phyloP scores from a whole-genome alignment of 345 rosid genomes.

The Melaleuca alternifolia region DNA sequence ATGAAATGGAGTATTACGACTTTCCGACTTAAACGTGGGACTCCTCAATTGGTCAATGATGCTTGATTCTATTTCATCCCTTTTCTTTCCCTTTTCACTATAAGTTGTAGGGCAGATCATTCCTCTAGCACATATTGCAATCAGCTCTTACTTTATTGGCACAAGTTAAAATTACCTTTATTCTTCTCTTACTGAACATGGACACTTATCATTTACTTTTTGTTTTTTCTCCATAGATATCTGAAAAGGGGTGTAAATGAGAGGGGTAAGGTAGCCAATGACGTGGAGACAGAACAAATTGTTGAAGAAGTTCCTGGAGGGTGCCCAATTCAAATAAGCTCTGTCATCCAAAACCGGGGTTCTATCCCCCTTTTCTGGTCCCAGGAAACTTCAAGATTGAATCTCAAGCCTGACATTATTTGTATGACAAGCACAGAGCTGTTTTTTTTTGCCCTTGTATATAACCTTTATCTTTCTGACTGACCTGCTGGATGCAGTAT shows the following conservation, averaged over 20 bases:
- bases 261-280: constrained; percentile 96
- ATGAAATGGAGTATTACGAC: neutral
- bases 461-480: constrained; percentile 10
- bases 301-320: constrained; percentile 75
- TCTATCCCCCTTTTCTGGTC: constrained; percentile 98
- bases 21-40: neutral
- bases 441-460: neutral
- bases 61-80: neutral
- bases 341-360: constrained; percentile 89
- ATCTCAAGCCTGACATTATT: constrained; percentile 78
- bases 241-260: constrained; percentile 90
- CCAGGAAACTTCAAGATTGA: constrained; percentile 86
- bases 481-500: constrained; percentile 38
- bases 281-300: constrained; percentile 98
- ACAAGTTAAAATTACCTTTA: neutral
- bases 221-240: constrained; percentile 35
- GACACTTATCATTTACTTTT: neutral
- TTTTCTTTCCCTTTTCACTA: neutral
- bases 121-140: neutral
- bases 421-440: constrained; percentile 34
- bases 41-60: neutral
- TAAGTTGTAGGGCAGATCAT: neutral
- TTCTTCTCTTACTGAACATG: neutral
- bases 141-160: neutral
- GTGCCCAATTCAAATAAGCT: constrained; percentile 58